Base-by-base conservation (phyloP, 768 basidiomycete species). In the Glaciozyma martinii region DNA sequence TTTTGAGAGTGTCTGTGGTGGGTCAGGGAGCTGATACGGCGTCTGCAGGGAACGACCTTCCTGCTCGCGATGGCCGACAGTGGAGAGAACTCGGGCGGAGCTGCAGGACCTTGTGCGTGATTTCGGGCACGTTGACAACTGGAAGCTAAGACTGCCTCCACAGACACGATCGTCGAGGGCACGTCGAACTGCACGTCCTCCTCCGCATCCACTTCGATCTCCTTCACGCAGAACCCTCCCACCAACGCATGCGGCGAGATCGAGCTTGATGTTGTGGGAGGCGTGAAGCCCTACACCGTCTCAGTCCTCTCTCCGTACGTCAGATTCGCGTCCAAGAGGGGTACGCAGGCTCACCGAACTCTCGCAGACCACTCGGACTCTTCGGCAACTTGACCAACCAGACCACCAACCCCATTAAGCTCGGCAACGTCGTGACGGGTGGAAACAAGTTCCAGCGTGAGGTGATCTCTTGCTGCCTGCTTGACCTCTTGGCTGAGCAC, bases 1-100 rank as follows among this genome's bases (percentile, higher is more conserved):
- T 16, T 10, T 16, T 1, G 27, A 6, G n/a, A 27, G n/a, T 16
- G 25, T 52, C 25, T n/a, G 16, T 52, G 25, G 25, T 27, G 29
- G 7, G 8, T 43, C 30, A 6, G 21, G 18, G 5, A 5, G 12
- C 50, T 49, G 32, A 59, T 25, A 16, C 27, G 40, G 33, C 3
- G 15, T 32, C 32, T 10, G 18, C 27, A 68, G 67, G 68, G 68
- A 2, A 64, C 68, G 0, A 44, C 60, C 5, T 19, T 70, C 19
- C 42, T 52, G 1, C 16, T 70, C 16, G 60, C 60, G 15, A 70
- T 70, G 68, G 46, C 65, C 23, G 68, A 70, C 52, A 61, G 65
- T 19, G 65, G 56, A 0, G 65, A 61, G 18, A 63, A 63, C 52
- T 58, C 59, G 13, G 68, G 68, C 0, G 68, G 68, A 15, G n/a